Evolutionary conservation across 2,329 filamentous ascomycete species (phyloP), one percentile per base, ranked within the genome.

Genomic region (Hypoxylon sp.): DNA sequence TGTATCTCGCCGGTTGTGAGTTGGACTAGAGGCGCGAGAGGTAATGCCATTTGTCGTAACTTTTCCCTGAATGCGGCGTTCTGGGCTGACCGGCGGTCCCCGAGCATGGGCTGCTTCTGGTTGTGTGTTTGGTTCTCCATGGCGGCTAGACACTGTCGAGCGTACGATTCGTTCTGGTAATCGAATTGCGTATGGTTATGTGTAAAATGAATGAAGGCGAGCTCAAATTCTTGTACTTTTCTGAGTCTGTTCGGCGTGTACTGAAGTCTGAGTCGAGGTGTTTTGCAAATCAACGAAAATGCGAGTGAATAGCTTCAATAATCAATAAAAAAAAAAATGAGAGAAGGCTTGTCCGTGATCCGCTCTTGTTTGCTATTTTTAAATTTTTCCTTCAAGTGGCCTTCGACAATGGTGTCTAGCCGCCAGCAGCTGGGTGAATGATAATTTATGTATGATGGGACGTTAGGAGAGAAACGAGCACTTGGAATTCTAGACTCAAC

Each of bases 21-120:
- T 77, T 89, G 86, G 6, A 91, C 87, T 5, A 94, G 87, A 0
- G 91, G 90, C 0, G 86, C 84, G 23, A 94, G 86, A 21, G 82
- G 83, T 9, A 91, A 84, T 19, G 85, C 84, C 84, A 94, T 89
- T 69, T 91, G 85, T 23, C 80, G 74, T 62, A 94, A 83, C 74
- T 93, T 92, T 67, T 82, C 77, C 7, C 81, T 80, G 66, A 93
- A 84, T 5, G 78, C 82, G 0, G 85, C 84, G 77, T 84, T 84
- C 64, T 74, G 77, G 61, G 78, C 78, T 5, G 83, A 76, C 12
- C 79, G 79, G 19, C 79, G 79, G 54, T 65, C 73, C 66, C 75
- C 75, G 71, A 80, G 63, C 52, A 68, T 58, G 7, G 58, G 12
- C 14, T 52, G 51, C 6, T 48, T 64, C 34, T 54, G 71, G 61